These are phyloP conservation scores for Coprinopsis cinerea DNA, from an alignment of 768 basidiomycete species.

Conservation along the genomic window DNA sequence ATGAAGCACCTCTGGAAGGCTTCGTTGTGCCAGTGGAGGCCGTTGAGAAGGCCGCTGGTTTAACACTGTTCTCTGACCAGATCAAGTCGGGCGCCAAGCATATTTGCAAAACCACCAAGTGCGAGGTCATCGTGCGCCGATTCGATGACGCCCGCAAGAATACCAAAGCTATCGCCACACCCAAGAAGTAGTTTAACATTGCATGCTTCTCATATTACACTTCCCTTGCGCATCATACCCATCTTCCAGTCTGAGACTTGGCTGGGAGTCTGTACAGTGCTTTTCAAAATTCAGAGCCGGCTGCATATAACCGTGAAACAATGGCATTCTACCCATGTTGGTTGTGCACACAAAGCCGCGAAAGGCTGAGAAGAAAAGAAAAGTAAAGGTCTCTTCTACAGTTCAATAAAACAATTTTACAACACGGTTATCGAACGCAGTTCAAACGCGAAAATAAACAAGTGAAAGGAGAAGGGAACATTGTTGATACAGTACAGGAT, in stretches of 20 bases:
- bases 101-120: constrained; percentile 85
- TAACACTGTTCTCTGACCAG: constrained; percentile 79
- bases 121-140: constrained; percentile 78
- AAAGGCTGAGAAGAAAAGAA: not conserved
- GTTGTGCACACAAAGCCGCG: not conserved
- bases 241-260: no score
- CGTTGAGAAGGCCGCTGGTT: constrained; percentile 86
- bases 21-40: constrained; percentile 93
- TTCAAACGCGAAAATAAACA: constrained; percentile 22
- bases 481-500: constrained; percentile 88
- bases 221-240: no score
- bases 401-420: constrained; percentile 24
- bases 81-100: constrained; percentile 73
- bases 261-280: no score
- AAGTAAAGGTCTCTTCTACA: constrained; percentile 5
- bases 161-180: constrained; percentile 46
- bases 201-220: no score
- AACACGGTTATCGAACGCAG: constrained; percentile 18
- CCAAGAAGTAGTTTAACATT: constrained; percentile 39
- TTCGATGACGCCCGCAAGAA: constrained; percentile 90
- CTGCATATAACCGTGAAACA: no score
- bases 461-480: constrained; percentile 40
- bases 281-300: no score
- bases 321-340: no score
- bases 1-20: constrained; percentile 69